Evolutionary conservation across 345 rosid genomes (phyloP), one percentile per base, ranked within the genome.

Genomic region (Cardamine chenopodiifolia): DNA sequence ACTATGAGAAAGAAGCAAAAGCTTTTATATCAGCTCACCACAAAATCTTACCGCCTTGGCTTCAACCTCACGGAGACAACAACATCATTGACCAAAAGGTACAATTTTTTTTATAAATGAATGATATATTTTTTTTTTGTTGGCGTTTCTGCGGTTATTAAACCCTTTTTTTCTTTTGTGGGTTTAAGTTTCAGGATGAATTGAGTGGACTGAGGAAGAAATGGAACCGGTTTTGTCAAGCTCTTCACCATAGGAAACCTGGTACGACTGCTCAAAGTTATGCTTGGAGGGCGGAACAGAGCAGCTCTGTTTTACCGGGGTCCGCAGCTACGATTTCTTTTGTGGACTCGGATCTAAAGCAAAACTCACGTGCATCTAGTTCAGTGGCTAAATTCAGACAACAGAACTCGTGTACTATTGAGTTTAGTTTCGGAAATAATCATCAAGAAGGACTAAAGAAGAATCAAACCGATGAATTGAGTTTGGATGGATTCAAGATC

Each of bases 1-100:
- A 82, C 57, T 93, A 80, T 56, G 93, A 89, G 76, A 88, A 83
- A 70, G 97, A 93, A 85, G 92, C 88, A 48, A 85, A 82, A 42
- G 31, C 81, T 2, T 79, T 86, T 45, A 88, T 83, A 66, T 81
- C 89, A 42, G 71, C 67, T 66, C 88, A 82, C 11, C 79, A 84
- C 52, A 88, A 86, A 37, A 78, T 79, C 45, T 77, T 87, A 74
- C 96, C 90, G 18, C 78, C 86, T 70, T 90, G 98, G 97, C 84
- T 88, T 39, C 90, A 86, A 67, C 58, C 84, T 70, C 84, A 83
- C 28, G 78, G 73, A 64, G 68, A 73, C 6, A 83, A 67, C 58
- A 66, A 75, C 74, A 73, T 71, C 40, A 66, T 70, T 68, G 75
- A 71, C 70, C 86, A 66, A 58, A 88, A 85, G 93, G 97, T 92